Evolutionary conservation across 306 rosid genomes (phyloP).

Genomic region (Herpetospermum pedunculosum): DNA sequence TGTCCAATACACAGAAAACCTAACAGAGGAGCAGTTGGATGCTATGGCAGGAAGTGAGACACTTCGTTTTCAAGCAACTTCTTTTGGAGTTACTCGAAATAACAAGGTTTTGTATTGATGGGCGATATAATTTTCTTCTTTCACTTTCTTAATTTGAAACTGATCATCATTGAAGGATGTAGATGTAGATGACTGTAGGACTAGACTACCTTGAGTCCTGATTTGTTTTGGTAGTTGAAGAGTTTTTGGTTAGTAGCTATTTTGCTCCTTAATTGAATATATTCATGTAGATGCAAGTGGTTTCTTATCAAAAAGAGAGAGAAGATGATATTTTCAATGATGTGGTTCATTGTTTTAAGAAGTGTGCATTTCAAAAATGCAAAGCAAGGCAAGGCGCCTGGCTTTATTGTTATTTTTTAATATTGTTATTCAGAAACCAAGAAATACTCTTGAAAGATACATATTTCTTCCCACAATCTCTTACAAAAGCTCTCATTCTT

Average conservation of each 20-base stretch:
- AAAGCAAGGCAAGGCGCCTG: background rate
- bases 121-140: background rate
- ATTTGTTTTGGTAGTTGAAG: background rate
- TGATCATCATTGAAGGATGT: background rate
- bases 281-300: background rate
- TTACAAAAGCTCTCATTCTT: background rate
- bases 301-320: background rate
- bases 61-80: slow-evolving; percentile 86
- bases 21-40: slow-evolving; percentile 96
- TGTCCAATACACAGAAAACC: slow-evolving; percentile 89
- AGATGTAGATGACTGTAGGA: background rate
- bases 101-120: slow-evolving; percentile 54
- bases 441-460: background rate
- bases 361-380: background rate
- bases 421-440: background rate
- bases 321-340: background rate
- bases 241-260: background rate
- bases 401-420: background rate
- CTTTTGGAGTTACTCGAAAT: slow-evolving; percentile 83
- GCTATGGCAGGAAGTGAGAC: slow-evolving; percentile 99
- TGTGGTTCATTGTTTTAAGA: background rate
- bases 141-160: background rate
- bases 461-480: background rate
- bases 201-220: background rate
- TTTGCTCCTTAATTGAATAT: background rate